Evolutionary conservation across 495 filamentous ascomycete genomes (phyloP), one percentile per base, ranked within the genome.

Genomic region (Talaromyces stipitatus): DNA sequence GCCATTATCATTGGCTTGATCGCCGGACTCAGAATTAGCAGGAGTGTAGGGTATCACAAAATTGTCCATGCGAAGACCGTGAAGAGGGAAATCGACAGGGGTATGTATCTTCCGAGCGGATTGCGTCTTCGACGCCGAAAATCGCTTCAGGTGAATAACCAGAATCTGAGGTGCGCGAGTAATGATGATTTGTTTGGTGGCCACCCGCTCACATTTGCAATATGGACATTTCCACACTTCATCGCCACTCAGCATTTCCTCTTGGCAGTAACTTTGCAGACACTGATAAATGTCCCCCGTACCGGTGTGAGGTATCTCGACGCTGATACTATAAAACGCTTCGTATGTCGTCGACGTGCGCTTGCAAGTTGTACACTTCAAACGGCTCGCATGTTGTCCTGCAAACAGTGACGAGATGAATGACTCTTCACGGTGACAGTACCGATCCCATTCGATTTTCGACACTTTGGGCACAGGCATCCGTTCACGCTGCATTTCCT

Each of bases 81-180:
- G 71, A 0, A 90, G 66, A 0, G 87, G 87, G 59, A 89, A 90
- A 7, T 87, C 72, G 52, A 90, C 80, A 5, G 83, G 81, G 0
- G 82, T 87, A 63, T 82, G 81, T 59, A 89, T 81, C 67, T 90
- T 90, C 23, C 74, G 78, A 24, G 82, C 76, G 29, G 69, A 72
- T 54, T 86, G 72, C 14, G 73, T 74, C 64, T 81, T 80, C 8
- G 73, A 77, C 6, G 82, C 78, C 2, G 79, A 79, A 65, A 90
- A 90, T 27, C 87, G 84, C 66, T 89, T 90, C 65, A 90, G 84
- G 60, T 90, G 86, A 5, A 90, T 72, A n/a, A 89, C 85, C 4
- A 90, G 72, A 61, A 85, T 82, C 50, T 86, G 79, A 0, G 87
- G 87, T 1, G 85, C 83, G 7, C 87, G 81, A 16, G 86, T 89